Conservation (phyloP, 345 rosid species). For the Bretschneidera sinensis region DNA sequence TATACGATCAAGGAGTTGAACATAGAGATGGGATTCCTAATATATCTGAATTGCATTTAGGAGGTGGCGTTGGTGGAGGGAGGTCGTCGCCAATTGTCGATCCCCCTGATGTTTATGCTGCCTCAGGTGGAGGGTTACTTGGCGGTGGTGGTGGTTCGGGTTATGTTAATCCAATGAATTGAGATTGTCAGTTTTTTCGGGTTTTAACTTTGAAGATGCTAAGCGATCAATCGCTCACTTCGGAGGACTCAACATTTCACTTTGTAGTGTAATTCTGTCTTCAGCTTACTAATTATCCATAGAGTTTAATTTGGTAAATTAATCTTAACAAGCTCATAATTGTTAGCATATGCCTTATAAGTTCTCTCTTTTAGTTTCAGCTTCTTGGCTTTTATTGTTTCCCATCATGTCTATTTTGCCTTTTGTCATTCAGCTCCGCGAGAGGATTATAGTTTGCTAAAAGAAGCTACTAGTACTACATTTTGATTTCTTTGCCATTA, state of each 20-base stretch:
- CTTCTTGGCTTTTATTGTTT: slow-evolving; percentile 14
- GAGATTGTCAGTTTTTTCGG: slow-evolving; percentile 13
- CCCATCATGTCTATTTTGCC: slow-evolving; percentile 1
- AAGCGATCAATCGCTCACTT: not conserved
- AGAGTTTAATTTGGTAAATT: slow-evolving; percentile 27
- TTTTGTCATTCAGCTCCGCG: slow-evolving; percentile 22
- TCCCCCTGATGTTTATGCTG: slow-evolving; percentile 56
- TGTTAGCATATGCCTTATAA: slow-evolving; percentile 15
- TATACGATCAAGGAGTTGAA: slow-evolving; percentile 83
- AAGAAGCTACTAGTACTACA: slow-evolving; percentile 25
- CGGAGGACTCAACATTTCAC: not conserved
- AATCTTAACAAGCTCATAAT: slow-evolving; percentile 16
- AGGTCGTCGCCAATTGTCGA: slow-evolving; percentile 50
- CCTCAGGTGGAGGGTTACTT: slow-evolving; percentile 53
- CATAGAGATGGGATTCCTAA: slow-evolving; percentile 68
- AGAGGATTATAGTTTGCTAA: slow-evolving; percentile 13
- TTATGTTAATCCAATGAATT: slow-evolving; percentile 65
- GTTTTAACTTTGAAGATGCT: slow-evolving; percentile 2
- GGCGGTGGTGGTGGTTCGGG: slow-evolving; percentile 55
- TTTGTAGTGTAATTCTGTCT: slow-evolving; percentile 10
- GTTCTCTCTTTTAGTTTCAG: slow-evolving; percentile 10
- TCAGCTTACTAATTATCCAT: slow-evolving; percentile 28
- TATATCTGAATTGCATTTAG: slow-evolving; percentile 83
- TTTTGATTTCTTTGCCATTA: slow-evolving; percentile 13
- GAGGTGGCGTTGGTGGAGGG: slow-evolving; percentile 40